Evolutionary conservation across 306 rosid species (phyloP), one percentile per base, ranked within the genome.

Genomic region (Casuarina cunninghamiana): DNA sequence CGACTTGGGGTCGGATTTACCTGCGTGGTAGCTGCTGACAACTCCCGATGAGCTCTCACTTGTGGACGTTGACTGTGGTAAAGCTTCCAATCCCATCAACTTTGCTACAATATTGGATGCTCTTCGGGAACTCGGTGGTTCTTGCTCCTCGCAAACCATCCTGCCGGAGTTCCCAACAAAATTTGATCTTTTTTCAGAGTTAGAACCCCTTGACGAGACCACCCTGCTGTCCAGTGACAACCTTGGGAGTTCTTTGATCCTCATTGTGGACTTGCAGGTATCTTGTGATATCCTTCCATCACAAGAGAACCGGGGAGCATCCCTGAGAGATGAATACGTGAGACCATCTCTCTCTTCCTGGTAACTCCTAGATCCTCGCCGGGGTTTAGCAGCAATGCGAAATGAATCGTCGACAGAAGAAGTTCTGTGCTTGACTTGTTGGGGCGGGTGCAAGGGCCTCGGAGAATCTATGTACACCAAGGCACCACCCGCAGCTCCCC

Each of bases 201-300:
- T 69, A 42, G 73, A 67, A 74, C 87, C 77, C 78, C 82, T 79
- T 2, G 78, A 32, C 82, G 89, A 84, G 43, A 91, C 77, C 78
- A 79, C 86, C 73, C 79, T 88, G 76, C 98, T 92, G 90, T 94
- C 98, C 86, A 94, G 84, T 71, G 98, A 94, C 72, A 94, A 81
- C 84, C 98, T 87, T 26, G 97, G 97, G 39, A 92, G 77, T 78
- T 94, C 98, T 77, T 84, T 94, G 75, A 85, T 77, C 84, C 80
- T 90, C 60, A 75, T 81, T 35, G 84, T 61, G 48, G 93, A 83
- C 80, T 85, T 92, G 80, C 79, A 75, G 69, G 87, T 26, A 68
- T 89, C 88, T 54, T 77, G 90, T 3, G 80, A 51, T 60, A 88
- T 88, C 76, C 89, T 87, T 80, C 86, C 95, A 79, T 94, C 97